Conservation (phyloP, 805 yeast genomes). For the Kuraishia molischiana region DNA sequence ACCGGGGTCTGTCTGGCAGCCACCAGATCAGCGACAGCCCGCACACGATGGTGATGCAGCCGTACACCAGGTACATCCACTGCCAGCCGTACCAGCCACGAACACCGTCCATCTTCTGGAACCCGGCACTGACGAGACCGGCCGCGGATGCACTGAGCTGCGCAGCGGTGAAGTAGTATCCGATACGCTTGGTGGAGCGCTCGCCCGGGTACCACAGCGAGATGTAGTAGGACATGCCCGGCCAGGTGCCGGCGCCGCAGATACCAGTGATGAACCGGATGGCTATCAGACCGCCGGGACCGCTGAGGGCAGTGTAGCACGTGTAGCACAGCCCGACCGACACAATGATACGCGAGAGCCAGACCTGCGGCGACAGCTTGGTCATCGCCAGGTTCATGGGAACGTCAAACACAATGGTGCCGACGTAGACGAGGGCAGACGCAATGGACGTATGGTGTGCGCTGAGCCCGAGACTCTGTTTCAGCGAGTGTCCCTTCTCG, state of each 20-base stretch:
- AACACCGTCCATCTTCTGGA: conserved; percentile 69
- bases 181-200: conserved; percentile 68
- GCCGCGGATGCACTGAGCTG: conserved; percentile 87
- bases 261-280: conserved; percentile 63
- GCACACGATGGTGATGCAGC: conserved; percentile 51
- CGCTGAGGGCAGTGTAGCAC: conserved; percentile 57
- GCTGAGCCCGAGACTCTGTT: conserved; percentile 37
- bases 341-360: conserved; percentile 73
- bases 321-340: conserved; percentile 71
- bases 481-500: conserved; percentile 49
- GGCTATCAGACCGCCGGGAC: conserved; percentile 55
- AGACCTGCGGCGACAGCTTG: conserved; percentile 71
- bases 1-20: conserved; percentile 73
- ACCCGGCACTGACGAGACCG: conserved; percentile 80
- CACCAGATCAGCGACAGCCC: conserved; percentile 68
- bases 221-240: conserved; percentile 78
- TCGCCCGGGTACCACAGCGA: conserved; percentile 81
- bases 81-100: conserved; percentile 76
- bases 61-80: conserved; percentile 78
- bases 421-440: conserved; percentile 74
- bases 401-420: conserved; percentile 73
- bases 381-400: conserved; percentile 88
- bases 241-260: conserved; percentile 86
- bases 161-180: conserved; percentile 87
- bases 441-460: conserved; percentile 61